These are phyloP conservation scores for Aspergillus bombycis DNA, from an alignment of 2,329 filamentous ascomycete species.

Conservation along the genomic window DNA sequence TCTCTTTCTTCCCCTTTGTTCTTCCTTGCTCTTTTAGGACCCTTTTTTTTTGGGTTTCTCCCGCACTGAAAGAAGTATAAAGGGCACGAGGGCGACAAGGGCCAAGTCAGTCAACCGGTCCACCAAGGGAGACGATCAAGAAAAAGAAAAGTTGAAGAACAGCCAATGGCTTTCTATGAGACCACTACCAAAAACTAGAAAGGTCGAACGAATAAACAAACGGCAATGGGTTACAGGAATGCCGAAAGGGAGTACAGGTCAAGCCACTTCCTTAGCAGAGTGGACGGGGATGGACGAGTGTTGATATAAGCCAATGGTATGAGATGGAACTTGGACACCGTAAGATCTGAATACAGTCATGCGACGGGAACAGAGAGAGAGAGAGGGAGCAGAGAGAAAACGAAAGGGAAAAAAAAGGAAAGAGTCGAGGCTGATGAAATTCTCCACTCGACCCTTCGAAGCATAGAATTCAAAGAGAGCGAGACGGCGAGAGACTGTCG, in stretches of 20 bases:
- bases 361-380: background rate
- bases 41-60: background rate
- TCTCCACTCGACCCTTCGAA: background rate
- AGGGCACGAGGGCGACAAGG: background rate
- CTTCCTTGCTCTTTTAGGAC: background rate
- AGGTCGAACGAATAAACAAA: constrained; percentile 15
- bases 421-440: constrained; percentile 9
- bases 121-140: background rate
- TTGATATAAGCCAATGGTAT: constrained; percentile 11
- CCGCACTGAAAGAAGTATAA: background rate
- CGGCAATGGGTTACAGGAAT: constrained; percentile 10
- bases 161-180: constrained; percentile 15
- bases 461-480: background rate
- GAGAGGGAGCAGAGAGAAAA: background rate
- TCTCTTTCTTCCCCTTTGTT: background rate
- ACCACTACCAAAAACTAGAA: constrained; percentile 1
- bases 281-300: constrained; percentile 6
- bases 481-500: background rate
- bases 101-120: too few relatives aligned
- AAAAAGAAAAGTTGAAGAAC: background rate
- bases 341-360: background rate
- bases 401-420: constrained; percentile 1
- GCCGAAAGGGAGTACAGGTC: constrained; percentile 10
- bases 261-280: constrained; percentile 8
- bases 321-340: background rate